phyloP scores from a whole-genome alignment of 139 green algal species.

The Asterochloris erici region DNA sequence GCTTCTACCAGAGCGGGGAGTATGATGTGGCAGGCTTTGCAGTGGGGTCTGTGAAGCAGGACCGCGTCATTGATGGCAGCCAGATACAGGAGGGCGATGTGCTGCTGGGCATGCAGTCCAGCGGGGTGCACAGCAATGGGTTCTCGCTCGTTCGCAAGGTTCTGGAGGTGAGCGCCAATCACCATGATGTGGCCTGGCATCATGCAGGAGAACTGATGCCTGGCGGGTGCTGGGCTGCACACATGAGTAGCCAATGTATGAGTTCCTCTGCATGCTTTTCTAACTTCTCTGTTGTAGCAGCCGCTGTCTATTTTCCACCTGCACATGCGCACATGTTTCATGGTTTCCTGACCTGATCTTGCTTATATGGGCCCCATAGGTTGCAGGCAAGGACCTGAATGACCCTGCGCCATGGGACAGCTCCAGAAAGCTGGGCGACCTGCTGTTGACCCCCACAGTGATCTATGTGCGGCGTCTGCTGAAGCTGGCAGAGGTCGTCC shows the following conservation, averaged over 20 bases:
- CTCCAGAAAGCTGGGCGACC: slow-evolving; percentile 50
- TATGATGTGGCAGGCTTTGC: slow-evolving; percentile 98
- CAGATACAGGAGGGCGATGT: slow-evolving; percentile 79
- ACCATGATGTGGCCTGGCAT: too few species aligned
- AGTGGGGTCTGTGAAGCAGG: slow-evolving; percentile 94
- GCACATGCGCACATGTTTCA: too few species aligned
- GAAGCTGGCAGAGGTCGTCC: slow-evolving; percentile 50
- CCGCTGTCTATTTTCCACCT: too few species aligned
- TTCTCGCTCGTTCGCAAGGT: slow-evolving; percentile 94
- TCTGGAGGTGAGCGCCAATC: slow-evolving; percentile 31
- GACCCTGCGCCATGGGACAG: slow-evolving; percentile 61
- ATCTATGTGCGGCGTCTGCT: slow-evolving; percentile 60
- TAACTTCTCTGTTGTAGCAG: too few species aligned
- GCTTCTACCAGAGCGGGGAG: slow-evolving; percentile 95
- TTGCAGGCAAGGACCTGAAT: slow-evolving; percentile 50
- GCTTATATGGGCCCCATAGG: slow-evolving; percentile 29
- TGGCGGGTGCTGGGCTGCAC: too few species aligned
- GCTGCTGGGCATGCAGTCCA: slow-evolving; percentile 79
- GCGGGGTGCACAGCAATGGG: slow-evolving; percentile 94
- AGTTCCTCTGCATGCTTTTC: too few species aligned
- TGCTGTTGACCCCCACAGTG: slow-evolving; percentile 63
- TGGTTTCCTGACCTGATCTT: too few species aligned
- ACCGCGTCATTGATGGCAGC: slow-evolving; percentile 86
- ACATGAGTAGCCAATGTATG: too few species aligned
- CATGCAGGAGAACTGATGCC: too few species aligned